These are phyloP conservation scores for Diutina ranongensis DNA, from an alignment of 1,139 yeast genomes.

Conservation along the genomic window DNA sequence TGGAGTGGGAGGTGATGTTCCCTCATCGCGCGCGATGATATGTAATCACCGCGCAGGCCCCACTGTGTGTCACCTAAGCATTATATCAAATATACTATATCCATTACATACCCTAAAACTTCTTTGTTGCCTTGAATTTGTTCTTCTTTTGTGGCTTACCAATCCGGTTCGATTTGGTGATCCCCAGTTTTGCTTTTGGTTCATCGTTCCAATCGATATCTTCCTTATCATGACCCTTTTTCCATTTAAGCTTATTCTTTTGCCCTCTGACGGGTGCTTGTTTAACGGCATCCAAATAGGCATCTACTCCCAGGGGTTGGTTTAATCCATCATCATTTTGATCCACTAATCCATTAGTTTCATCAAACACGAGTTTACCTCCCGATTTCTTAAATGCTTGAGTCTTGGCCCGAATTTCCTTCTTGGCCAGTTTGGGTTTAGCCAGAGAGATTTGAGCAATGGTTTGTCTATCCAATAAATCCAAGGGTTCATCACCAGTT, in stretches of 20 bases:
- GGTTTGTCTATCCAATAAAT: conserved; percentile 76
- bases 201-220: conserved; percentile 43
- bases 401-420: conserved; percentile 16
- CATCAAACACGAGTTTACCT: conserved; percentile 44
- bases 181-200: conserved; percentile 11
- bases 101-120: conserved; percentile 22
- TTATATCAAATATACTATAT: too few species aligned
- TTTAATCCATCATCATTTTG: conserved; percentile 32
- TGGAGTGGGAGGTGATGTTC: neutral
- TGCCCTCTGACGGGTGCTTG: conserved; percentile 92
- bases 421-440: conserved; percentile 47
- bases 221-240: conserved; percentile 37
- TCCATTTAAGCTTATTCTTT: conserved; percentile 79
- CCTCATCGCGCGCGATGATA: conserved; percentile 1
- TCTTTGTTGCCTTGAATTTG: conserved; percentile 48
- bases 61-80: too few species aligned
- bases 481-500: conserved; percentile 73
- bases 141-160: conserved; percentile 26
- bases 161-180: conserved; percentile 16
- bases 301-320: conserved; percentile 60
- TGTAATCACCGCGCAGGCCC: neutral
- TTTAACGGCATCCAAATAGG: conserved; percentile 86
- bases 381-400: conserved; percentile 23
- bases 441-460: conserved; percentile 82
- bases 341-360: conserved; percentile 7